Evolutionary conservation across 768 basidiomycete genomes (phyloP), one percentile per base, ranked within the genome.

Genomic region (Agrocybe praecox): DNA sequence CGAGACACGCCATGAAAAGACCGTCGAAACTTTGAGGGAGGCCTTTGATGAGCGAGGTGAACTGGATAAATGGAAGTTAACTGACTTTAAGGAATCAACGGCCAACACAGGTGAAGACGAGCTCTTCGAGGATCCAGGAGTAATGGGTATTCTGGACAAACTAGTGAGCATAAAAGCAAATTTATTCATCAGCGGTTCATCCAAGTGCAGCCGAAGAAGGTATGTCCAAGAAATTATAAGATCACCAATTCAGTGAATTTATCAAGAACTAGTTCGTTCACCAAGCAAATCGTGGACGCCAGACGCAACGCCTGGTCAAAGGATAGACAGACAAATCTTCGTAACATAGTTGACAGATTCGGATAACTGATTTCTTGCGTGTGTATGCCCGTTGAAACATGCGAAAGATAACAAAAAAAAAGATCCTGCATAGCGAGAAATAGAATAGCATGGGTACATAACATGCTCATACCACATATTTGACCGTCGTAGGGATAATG

Each of bases 121-220:
- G 21, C 52, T 79, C 19, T 59, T 82, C 42, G 61, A 74, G 9
- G 86, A 88, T 58, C 54, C 76, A 0, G 86, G 86, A 0, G 69
- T 82, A 21, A 59, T 75, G 47, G 83, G 79, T 1, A 87, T 87
- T 47, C 60, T 88, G 55, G 82, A 87, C 56, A 86, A 85, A 66
- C 67, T 80, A 56, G 76, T 85, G 40, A 74, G 78, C n/a, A 76
- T 75, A 55, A 67, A 75, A 23, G 79, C 84, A 19, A 66, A 72
- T 36, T 49, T 81, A 34, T 87, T 87, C 54, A 68, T 87, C 18
- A 80, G 78, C 33, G 84, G 81, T 2, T 75, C 73, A 32, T 69
- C 66, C 2, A 71, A 74, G 7, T 85, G 83, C 59, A 76, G 80
- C 42, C 72, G 76, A 48, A 68, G 69, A 15, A 85, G 83, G 82